A percentile compares a stretch with the other conserved stretches of the same genome.
phyloP scores from a whole-genome alignment of 1,284 basidiomycete genomes.

The Ustanciosporium gigantosporum region DNA sequence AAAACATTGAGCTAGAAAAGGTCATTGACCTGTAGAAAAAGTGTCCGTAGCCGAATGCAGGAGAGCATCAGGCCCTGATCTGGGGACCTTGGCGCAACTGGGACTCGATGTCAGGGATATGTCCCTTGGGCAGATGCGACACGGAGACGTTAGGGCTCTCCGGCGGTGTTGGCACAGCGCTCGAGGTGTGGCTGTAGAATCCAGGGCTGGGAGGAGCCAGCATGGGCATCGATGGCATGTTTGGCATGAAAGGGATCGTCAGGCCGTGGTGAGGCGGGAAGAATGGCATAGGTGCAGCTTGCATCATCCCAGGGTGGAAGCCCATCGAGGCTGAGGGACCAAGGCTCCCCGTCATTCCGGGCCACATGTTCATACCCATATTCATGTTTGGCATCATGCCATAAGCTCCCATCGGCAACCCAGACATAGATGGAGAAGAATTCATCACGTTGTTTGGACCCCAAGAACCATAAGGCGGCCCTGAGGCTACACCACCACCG shows the following conservation, averaged over 20 bases:
- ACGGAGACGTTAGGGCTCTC: no score
- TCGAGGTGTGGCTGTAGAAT: slow-evolving; percentile 8
- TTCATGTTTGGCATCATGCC: slow-evolving; percentile 2
- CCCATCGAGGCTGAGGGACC: slow-evolving; percentile 9
- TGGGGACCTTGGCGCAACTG: neutral
- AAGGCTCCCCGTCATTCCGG: neutral
- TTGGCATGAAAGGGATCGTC: slow-evolving; percentile 5
- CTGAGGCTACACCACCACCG: neutral
- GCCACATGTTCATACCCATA: slow-evolving; percentile 5
- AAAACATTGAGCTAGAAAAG: no score
- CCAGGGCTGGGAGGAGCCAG: slow-evolving; percentile 26
- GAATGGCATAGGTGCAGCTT: slow-evolving; percentile 16
- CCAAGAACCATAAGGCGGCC: slow-evolving; percentile 7
- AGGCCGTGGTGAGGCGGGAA: no score
- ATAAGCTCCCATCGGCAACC: neutral
- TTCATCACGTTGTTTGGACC: slow-evolving; percentile 1
- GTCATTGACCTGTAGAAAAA: no score
- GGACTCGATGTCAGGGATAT: slow-evolving; percentile 3
- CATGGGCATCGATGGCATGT: slow-evolving; percentile 15
- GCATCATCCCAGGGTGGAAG: slow-evolving; percentile 7
- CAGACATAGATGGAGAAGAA: slow-evolving; percentile 4
- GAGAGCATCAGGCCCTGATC: neutral
- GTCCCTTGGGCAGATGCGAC: slow-evolving; percentile 4
- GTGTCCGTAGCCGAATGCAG: no score
- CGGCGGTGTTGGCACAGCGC: slow-evolving; percentile 25